phyloP scores from a whole-genome alignment of 2,329 filamentous ascomycete species.

The Pyrenophora teres region DNA sequence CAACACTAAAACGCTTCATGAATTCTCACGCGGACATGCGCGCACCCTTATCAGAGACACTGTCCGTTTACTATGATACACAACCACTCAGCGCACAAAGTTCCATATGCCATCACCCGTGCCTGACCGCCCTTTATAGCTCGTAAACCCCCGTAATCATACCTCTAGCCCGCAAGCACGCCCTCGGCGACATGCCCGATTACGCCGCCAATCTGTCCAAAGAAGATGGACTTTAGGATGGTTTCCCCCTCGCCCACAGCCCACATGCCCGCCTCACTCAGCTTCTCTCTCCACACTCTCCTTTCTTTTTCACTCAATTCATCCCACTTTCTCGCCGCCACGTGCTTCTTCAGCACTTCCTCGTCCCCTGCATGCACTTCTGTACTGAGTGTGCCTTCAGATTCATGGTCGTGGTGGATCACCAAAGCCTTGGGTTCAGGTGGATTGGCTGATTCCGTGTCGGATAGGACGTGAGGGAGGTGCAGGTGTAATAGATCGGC shows the following conservation, averaged over 20 bases:
- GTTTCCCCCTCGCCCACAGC: slow-evolving; percentile 76
- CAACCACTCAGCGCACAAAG: slow-evolving; percentile 14
- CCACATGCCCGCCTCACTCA: slow-evolving; percentile 76
- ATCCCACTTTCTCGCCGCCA: slow-evolving; percentile 68
- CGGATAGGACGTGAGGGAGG: slow-evolving; percentile 16
- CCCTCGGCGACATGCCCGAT: slow-evolving; percentile 48
- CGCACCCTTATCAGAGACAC: slow-evolving; percentile 3
- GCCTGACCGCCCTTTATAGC: not conserved
- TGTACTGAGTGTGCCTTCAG: slow-evolving; percentile 47
- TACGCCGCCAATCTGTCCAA: slow-evolving; percentile 70
- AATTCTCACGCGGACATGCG: too few species aligned
- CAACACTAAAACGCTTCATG: too few species aligned
- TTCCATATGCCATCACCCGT: slow-evolving; percentile 1
- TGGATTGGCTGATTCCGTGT: slow-evolving; percentile 1
- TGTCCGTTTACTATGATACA: slow-evolving; percentile 6
- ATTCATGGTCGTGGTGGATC: slow-evolving; percentile 46
- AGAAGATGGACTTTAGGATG: slow-evolving; percentile 77
- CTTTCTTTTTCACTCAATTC: slow-evolving; percentile 68
- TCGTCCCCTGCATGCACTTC: slow-evolving; percentile 47
- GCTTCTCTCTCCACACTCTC: slow-evolving; percentile 69
- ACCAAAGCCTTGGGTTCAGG: slow-evolving; percentile 48
- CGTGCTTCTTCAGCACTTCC: slow-evolving; percentile 46
- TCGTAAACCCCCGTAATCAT: not conserved
- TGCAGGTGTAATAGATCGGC: slow-evolving; percentile 41
- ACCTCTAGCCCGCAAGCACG: slow-evolving; percentile 27